Conservation (phyloP, 2,329 filamentous ascomycete genomes). For the Pyrenophora seminiperda region DNA sequence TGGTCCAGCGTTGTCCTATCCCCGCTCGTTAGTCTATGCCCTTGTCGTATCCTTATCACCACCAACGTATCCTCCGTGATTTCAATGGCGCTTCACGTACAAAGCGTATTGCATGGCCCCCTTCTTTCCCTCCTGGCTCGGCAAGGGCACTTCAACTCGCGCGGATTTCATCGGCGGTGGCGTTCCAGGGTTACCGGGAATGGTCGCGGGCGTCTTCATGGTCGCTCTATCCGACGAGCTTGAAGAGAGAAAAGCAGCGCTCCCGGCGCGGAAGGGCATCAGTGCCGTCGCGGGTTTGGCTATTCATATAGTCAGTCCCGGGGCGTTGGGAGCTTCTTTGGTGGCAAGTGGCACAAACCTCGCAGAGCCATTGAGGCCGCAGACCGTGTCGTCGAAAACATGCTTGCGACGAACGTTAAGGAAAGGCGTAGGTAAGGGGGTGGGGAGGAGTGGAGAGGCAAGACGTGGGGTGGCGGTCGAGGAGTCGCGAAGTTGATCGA, state of each 20-base stretch:
- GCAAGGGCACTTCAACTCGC: conserved; percentile 71
- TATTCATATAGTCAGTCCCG: conserved; percentile 49
- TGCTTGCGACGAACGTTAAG: conserved; percentile 46
- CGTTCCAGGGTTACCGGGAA: conserved; percentile 60
- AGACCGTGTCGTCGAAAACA: conserved; percentile 59
- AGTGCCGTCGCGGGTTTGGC: conserved; percentile 69
- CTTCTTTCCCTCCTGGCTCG: conserved; percentile 80
- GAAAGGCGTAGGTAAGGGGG: conserved; percentile 42
- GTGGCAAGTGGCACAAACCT: conserved; percentile 50
- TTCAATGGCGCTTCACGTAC: conserved; percentile 59
- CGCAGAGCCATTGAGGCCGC: conserved; percentile 61
- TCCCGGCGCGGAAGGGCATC: conserved; percentile 65
- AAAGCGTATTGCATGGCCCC: conserved; percentile 82
- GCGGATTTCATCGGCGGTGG: conserved; percentile 61
- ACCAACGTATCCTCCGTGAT: not conserved
- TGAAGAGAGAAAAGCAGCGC: conserved; percentile 68
- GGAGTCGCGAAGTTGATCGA: conserved; percentile 28
- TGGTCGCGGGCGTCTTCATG: conserved; percentile 58
- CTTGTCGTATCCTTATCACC: not conserved
- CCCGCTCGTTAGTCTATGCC: conserved; percentile 22
- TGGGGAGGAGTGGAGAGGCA: conserved; percentile 48
- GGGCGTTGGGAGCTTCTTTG: conserved; percentile 19
- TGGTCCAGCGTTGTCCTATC: conserved; percentile 77
- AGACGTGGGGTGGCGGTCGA: conserved; percentile 41
- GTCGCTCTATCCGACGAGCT: conserved; percentile 67